A percentile compares a stretch with the other conserved stretches of the same genome.
Conservation (phyloP, 805 yeast genomes). For the Zygoascus bituminiphila region DNA sequence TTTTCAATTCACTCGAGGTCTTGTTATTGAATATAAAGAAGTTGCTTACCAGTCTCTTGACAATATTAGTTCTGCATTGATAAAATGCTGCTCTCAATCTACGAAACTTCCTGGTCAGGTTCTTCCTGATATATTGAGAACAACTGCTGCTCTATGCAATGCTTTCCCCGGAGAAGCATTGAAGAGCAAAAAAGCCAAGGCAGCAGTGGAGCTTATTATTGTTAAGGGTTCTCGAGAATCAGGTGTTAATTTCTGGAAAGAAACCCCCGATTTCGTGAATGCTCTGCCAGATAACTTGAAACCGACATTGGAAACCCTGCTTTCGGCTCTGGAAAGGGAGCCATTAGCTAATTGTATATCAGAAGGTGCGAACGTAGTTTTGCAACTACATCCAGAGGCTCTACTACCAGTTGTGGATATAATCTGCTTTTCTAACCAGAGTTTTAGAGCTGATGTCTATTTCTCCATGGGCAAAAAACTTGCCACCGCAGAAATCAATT, state of each 20-base stretch:
- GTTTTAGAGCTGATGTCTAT: background rate
- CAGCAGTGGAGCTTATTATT: background rate
- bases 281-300: background rate
- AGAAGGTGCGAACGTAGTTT: background rate
- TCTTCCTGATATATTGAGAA: background rate
- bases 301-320: background rate
- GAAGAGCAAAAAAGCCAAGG: background rate
- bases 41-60: background rate
- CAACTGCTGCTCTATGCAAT: background rate
- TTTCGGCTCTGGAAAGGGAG: background rate
- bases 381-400: background rate
- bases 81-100: background rate
- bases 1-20: slow-evolving; percentile 31
- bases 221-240: slow-evolving; percentile 2
- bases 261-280: background rate
- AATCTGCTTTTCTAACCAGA: background rate
- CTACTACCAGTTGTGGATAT: background rate
- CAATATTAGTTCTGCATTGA: background rate
- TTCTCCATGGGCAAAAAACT: background rate
- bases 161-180: background rate
- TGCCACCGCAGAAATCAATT: background rate
- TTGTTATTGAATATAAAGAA: slow-evolving; percentile 17
- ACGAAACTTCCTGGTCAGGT: background rate
- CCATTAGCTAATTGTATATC: background rate
- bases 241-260: slow-evolving; percentile 1